phyloP scores from a whole-genome alignment of 768 basidiomycete genomes.

The Tricholoma terreum region DNA sequence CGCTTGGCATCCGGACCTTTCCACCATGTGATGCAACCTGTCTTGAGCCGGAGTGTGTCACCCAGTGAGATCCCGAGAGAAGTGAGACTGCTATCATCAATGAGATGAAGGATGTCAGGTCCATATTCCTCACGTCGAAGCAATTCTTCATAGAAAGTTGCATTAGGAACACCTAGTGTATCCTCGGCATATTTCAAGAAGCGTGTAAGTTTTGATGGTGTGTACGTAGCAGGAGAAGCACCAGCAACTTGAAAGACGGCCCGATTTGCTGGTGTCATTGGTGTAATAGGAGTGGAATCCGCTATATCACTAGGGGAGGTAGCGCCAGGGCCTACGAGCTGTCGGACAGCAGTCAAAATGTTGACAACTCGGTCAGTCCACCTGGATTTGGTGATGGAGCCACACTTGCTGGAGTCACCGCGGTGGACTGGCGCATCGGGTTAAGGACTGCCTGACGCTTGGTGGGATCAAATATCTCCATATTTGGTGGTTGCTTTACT shows the following conservation, averaged over 20 bases:
- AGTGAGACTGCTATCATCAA: too few species aligned
- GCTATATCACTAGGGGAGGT: neutral
- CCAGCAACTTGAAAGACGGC: neutral
- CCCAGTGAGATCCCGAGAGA: neutral
- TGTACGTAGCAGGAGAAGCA: neutral
- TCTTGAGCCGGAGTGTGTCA: neutral
- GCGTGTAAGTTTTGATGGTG: neutral
- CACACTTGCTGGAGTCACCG: neutral
- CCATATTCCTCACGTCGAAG: too few species aligned
- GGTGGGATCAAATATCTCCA: neutral
- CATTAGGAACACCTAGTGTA: neutral
- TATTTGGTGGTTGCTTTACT: neutral
- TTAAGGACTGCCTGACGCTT: neutral
- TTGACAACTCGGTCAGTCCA: neutral
- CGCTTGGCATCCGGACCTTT: neutral
- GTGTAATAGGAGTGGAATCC: neutral
- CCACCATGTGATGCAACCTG: neutral
- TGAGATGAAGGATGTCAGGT: too few species aligned
- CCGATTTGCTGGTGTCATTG: neutral
- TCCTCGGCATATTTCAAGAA: neutral
- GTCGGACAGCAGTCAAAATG: neutral
- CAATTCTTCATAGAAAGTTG: neutral
- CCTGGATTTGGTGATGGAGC: neutral
- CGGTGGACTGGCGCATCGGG: neutral
- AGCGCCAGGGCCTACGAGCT: neutral